phyloP scores from a whole-genome alignment of 495 filamentous ascomycete genomes.

The Usnea hakonensis region DNA sequence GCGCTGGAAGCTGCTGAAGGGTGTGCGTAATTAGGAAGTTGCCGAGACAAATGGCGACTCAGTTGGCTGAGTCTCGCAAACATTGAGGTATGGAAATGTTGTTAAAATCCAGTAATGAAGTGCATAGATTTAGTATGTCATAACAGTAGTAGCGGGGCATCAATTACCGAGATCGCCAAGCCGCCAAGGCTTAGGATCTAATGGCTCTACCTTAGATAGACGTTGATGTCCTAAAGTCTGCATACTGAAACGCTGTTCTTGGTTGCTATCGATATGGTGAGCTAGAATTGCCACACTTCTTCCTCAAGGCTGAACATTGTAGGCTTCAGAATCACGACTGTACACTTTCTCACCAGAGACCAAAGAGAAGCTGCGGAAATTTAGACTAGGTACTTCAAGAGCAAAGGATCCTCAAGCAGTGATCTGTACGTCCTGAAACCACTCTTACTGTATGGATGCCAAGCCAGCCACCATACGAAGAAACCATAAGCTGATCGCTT shows the following conservation, averaged over 20 bases:
- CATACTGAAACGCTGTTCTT: neutral
- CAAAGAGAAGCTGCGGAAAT: slow-evolving; percentile 79
- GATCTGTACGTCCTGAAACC: slow-evolving; percentile 65
- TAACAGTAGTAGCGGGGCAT: neutral
- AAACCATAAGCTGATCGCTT: neutral
- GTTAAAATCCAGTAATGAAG: neutral
- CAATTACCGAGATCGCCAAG: neutral
- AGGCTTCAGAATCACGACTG: slow-evolving; percentile 69
- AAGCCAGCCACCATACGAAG: neutral
- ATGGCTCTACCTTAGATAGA: neutral
- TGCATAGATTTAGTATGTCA: neutral
- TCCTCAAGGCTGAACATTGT: slow-evolving; percentile 1
- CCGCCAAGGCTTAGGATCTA: neutral
- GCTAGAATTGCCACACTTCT: neutral
- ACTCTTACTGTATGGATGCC: slow-evolving; percentile 10
- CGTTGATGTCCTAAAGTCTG: neutral
- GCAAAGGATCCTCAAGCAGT: slow-evolving; percentile 82
- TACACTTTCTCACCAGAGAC: slow-evolving; percentile 91
- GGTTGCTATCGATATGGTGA: neutral
- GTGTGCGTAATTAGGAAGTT: slow-evolving; percentile 48
- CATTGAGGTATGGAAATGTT: slow-evolving; percentile 42
- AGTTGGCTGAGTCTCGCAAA: slow-evolving; percentile 66
- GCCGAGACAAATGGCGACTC: slow-evolving; percentile 61
- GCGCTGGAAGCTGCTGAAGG: slow-evolving; percentile 35
- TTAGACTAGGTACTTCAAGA: slow-evolving; percentile 82